Evolutionary conservation across 768 basidiomycete species (phyloP).

Genomic region (Lentinula sp.): DNA sequence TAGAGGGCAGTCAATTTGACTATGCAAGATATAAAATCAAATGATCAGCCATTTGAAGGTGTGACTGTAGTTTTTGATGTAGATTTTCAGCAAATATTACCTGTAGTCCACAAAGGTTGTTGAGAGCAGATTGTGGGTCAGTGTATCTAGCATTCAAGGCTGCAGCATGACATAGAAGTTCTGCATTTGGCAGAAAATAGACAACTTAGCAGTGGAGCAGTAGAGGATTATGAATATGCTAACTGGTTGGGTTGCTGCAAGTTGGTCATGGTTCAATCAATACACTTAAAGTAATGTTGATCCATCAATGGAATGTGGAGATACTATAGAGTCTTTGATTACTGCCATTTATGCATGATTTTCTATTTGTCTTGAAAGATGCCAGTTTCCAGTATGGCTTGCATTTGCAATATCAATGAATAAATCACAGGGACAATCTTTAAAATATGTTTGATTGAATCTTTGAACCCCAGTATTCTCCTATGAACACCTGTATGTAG

Average conservation of each 20-base stretch:
- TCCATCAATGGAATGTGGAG: conserved; percentile 18
- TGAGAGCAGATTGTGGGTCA: conserved; percentile 26
- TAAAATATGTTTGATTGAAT: too few relatives aligned
- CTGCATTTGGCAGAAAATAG: conserved; percentile 33
- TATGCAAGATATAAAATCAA: conserved; percentile 23
- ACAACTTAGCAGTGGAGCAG: conserved; percentile 23
- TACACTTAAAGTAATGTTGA: conserved; percentile 13
- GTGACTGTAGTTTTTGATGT: conserved; percentile 42
- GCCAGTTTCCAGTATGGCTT: too few relatives aligned
- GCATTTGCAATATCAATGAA: too few relatives aligned
- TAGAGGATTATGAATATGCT: conserved; percentile 25
- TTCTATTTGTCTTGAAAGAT: too few relatives aligned
- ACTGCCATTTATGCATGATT: conserved; percentile 16
- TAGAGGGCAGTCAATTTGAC: conserved; percentile 37
- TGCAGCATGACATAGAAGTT: conserved; percentile 20
- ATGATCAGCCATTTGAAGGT: conserved; percentile 31
- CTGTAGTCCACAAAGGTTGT: conserved; percentile 32
- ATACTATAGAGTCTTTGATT: conserved; percentile 17
- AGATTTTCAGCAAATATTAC: conserved; percentile 42
- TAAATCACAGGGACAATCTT: too few relatives aligned
- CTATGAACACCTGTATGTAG: too few relatives aligned
- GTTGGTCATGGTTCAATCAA: conserved; percentile 26
- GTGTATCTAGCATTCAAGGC: conserved; percentile 26
- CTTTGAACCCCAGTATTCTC: too few relatives aligned
- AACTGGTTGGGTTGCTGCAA: conserved; percentile 28